Evolutionary conservation across 768 basidiomycete genomes (phyloP), one percentile per base, ranked within the genome.

Genomic region (Scleroderma bovista): DNA sequence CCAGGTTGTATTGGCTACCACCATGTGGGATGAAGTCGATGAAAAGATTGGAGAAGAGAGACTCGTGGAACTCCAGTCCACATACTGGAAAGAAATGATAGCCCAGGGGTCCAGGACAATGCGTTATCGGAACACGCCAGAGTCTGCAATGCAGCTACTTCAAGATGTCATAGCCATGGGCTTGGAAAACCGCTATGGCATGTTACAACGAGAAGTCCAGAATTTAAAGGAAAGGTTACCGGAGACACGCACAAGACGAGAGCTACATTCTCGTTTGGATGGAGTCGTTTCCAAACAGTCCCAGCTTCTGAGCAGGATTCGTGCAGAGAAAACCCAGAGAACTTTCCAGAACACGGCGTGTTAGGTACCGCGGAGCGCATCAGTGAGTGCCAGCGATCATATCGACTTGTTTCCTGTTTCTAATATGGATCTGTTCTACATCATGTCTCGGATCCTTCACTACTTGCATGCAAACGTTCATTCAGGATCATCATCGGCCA

Each of bases 1-100:
- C 1, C 64, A 66, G 15, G 65, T 74, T 2, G 51, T 65, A 10
- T 52, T 75, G 72, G 66, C 51, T 15, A 43, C 41, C 13, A 43
- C 41, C 6, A 43, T 43, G 41, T 43, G 41, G 41, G 41, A 43
- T 22, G 60, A 60, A 37, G 56, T 67, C n/a, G 55, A 56, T 0
- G 36, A 20, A 5, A 34, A 26, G 0, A 53, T 59, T 6, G 70
- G 67, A 8, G 33, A 56, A 23, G 41, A 38, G 31, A 60, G 58
- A 48, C n/a, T 51, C 15, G 10, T 46, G 5, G 49, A 52, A 26
- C 53, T 60, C 16, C 13, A 1, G 20, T n/a, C 20, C 8, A 26
- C 22, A 51, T 12, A n/a, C 2, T n/a, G 31, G 33, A 24, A n/a
- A 31, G 22, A 13, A 15, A 51, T 56, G 52, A 34, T 53, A 31